phyloP scores from a whole-genome alignment of 225 moss, liverwort and hornwort genomes.

The Anthoceros angustus region DNA sequence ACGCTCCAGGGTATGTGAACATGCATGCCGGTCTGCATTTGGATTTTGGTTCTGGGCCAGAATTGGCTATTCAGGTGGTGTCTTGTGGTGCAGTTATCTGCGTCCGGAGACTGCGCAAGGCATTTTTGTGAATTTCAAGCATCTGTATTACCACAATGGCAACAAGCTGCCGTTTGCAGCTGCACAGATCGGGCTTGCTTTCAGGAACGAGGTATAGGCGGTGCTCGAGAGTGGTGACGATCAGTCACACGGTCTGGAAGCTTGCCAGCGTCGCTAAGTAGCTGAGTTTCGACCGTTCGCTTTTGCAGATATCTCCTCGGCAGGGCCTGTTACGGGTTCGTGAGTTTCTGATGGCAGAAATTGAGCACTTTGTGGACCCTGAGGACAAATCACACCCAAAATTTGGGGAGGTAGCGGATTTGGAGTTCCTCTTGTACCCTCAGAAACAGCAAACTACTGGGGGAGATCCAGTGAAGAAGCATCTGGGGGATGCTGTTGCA shows the following conservation, averaged over 20 bases:
- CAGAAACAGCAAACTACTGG: slow-evolving; percentile 42
- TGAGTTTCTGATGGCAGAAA: slow-evolving; percentile 79
- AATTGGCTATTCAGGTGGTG: not conserved
- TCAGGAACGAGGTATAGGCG: slow-evolving; percentile 66
- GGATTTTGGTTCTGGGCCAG: not conserved
- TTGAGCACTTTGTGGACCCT: slow-evolving; percentile 83
- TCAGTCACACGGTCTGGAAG: not conserved
- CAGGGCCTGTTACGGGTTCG: slow-evolving; percentile 79
- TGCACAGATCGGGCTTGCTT: slow-evolving; percentile 93
- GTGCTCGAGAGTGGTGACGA: not conserved
- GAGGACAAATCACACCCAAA: slow-evolving; percentile 77
- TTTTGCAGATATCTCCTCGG: slow-evolving; percentile 57
- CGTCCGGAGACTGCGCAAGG: slow-evolving; percentile 98
- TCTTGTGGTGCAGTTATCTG: slow-evolving; percentile 37
- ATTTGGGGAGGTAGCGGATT: slow-evolving; percentile 44
- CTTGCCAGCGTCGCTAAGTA: not conserved
- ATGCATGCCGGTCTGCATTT: slow-evolving; percentile 16
- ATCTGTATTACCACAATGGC: slow-evolving; percentile 66
- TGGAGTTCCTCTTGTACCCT: slow-evolving; percentile 54
- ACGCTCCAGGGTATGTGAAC: slow-evolving; percentile 41
- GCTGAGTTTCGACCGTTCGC: not conserved
- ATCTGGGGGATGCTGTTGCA: slow-evolving; percentile 60
- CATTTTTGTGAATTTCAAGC: slow-evolving; percentile 72
- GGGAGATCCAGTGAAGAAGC: slow-evolving; percentile 35
- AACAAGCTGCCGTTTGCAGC: slow-evolving; percentile 82